Evolutionary conservation across 2,329 filamentous ascomycete species (phyloP), one percentile per base, ranked within the genome.

Genomic region (Didymella arachidicola): DNA sequence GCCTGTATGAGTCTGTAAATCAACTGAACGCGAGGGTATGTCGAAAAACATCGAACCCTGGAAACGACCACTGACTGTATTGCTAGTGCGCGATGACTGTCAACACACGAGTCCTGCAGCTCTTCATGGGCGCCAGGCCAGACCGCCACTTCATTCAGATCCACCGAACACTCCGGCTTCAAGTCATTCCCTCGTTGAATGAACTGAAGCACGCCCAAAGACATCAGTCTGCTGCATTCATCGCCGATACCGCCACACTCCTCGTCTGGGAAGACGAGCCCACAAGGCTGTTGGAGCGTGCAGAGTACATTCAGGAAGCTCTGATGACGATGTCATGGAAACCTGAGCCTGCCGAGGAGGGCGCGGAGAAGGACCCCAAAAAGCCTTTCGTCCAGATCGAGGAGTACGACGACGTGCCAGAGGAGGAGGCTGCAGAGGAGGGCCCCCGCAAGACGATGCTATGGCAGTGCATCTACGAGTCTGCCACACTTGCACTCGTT

Each of bases 251-350:
- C 61, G 86, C 86, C 4, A 80, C 93, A 5, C 79, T 95, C 1
- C 80, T 94, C 1, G 90, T 94, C 1, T 95, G 91, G 91, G 91
- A 94, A 65, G 91, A 94, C 65, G 89, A 93, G 56, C 86, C 90
- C 0, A 81, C 89, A 55, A 87, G 92, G 69, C 79, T 94, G 8
- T 81, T 93, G 5, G 79, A 85, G 54, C 83, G 90, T 54, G 91
- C 89, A 43, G 87, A 88, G 70, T 82, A 83, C 32, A 92, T 94
- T 59, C 89, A 94, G 75, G 84, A 85, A 2, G 89, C 92, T 72
- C 80, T 94, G 42, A 91, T 93, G 87, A 86, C 90, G 61, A 83
- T 85, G 78, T 85, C 89, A 42, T 89, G 86, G 85, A 81, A 80
- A 12, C 72, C 78, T 18, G 76, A 79, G 12, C 77, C 79, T 1